Percentiles rank a stretch among this genome's conserved stretches.
These are phyloP conservation scores for Termitomyces sp. DNA, from an alignment of 1,284 basidiomycete species.

Conservation along the genomic window DNA sequence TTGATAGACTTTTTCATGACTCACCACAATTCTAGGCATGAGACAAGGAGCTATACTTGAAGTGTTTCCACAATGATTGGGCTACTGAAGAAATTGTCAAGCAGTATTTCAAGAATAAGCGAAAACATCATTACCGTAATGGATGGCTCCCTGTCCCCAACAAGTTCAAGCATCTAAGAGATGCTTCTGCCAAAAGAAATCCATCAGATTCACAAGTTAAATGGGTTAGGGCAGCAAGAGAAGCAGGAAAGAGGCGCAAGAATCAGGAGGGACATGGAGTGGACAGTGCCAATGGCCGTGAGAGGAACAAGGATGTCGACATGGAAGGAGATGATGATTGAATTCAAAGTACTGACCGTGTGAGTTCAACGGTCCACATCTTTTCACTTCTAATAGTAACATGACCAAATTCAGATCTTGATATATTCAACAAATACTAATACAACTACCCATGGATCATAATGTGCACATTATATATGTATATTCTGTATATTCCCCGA, in stretches of 20 bases:
- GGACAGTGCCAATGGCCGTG: not conserved
- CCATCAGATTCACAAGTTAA: not conserved
- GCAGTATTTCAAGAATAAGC: constrained; percentile 9
- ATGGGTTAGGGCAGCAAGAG: not conserved
- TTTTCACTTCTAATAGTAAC: not conserved
- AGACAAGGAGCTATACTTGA: not conserved
- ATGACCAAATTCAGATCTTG: not conserved
- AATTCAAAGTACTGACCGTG: not conserved
- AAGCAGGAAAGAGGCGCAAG: not conserved
- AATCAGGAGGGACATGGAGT: not conserved
- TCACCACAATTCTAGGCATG: not conserved
- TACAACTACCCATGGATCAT: too few relatives aligned
- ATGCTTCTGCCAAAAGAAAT: not conserved
- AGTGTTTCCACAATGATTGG: constrained; percentile 8
- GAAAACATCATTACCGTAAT: too few relatives aligned
- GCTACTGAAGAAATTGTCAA: constrained; percentile 7
- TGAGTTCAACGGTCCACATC: not conserved
- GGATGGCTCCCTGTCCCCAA: not conserved
- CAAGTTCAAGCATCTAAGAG: not conserved
- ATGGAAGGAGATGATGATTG: not conserved
- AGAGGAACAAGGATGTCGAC: not conserved
- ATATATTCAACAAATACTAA: too few relatives aligned
- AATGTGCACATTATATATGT: too few relatives aligned
- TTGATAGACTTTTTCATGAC: too few relatives aligned
- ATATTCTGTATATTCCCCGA: too few relatives aligned